These are phyloP conservation scores for Trypanosoma cruzi DNA, from an alignment of 208 protist genomes.

Conservation along the genomic window DNA sequence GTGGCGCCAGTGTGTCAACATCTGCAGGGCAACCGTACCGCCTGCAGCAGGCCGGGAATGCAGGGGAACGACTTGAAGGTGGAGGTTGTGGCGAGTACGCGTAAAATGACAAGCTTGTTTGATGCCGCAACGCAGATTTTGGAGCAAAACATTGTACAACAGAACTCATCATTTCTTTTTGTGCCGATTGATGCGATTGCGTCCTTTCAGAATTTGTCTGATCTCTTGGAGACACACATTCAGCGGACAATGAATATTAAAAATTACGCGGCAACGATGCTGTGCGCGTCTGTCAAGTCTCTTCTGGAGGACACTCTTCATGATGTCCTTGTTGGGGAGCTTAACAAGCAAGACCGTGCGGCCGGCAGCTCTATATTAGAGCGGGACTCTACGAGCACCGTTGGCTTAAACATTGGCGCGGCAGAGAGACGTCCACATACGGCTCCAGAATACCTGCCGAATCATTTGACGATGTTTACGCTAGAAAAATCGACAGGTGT, in stretches of 20 bases:
- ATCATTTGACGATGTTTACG: conserved; percentile 78
- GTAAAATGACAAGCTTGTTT: conserved; percentile 48
- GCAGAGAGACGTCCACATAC: conserved; percentile 33
- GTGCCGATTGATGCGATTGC: conserved; percentile 74
- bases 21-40: conserved; percentile 52
- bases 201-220: conserved; percentile 64
- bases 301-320: conserved; percentile 57
- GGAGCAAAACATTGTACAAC: conserved; percentile 77
- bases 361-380: not conserved
- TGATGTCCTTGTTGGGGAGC: conserved; percentile 61
- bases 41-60: conserved; percentile 65
- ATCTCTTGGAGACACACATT: conserved; percentile 60
- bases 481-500: conserved; percentile 63
- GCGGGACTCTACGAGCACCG: not conserved
- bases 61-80: conserved; percentile 72
- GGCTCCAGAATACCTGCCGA: conserved; percentile 37
- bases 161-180: conserved; percentile 76
- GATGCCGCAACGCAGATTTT: conserved; percentile 67
- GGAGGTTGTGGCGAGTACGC: conserved; percentile 54
- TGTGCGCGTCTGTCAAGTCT: conserved; percentile 61
- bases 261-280: conserved; percentile 82
- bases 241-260: conserved; percentile 56
- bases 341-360: conserved; percentile 39
- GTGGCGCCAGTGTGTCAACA: conserved; percentile 50
- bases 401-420: conserved; percentile 25